phyloP scores from a whole-genome alignment of 257 asterid species.

The Ophiorrhiza pumila region DNA sequence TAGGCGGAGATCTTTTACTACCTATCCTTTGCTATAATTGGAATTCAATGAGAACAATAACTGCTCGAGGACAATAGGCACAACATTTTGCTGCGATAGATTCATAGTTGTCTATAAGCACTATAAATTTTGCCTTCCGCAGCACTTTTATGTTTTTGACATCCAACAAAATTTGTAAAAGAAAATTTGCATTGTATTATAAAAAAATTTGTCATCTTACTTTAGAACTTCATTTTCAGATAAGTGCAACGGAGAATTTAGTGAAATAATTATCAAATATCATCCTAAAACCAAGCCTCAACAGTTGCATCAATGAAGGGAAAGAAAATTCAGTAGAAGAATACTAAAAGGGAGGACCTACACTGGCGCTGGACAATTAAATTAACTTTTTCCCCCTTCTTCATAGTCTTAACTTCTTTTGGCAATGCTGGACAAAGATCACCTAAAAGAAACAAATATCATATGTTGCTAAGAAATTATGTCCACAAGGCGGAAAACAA shows the following conservation, averaged over 20 bases:
- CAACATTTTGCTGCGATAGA: background rate
- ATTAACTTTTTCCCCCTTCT: conserved; percentile 52
- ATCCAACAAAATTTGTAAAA: background rate
- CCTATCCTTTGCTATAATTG: background rate
- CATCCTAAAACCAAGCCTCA: background rate
- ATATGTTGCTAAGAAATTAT: background rate
- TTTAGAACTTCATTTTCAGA: background rate
- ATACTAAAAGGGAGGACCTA: conserved; percentile 23
- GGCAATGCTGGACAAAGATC: conserved; percentile 57
- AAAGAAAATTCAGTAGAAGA: background rate
- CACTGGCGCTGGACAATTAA: conserved; percentile 56
- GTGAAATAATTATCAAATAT: background rate
- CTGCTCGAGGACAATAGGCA: background rate
- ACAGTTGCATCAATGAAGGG: background rate
- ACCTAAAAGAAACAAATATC: conserved; percentile 33
- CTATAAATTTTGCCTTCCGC: background rate
- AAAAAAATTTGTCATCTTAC: no score
- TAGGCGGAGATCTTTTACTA: background rate
- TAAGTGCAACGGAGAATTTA: background rate
- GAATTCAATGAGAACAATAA: background rate
- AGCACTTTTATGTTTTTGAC: background rate
- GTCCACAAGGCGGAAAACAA: background rate
- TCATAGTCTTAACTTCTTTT: conserved; percentile 66
- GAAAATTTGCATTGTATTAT: no score
- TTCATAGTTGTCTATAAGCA: background rate